Conservation (phyloP, 768 basidiomycete genomes). For the Leucocoprinus sp. region DNA sequence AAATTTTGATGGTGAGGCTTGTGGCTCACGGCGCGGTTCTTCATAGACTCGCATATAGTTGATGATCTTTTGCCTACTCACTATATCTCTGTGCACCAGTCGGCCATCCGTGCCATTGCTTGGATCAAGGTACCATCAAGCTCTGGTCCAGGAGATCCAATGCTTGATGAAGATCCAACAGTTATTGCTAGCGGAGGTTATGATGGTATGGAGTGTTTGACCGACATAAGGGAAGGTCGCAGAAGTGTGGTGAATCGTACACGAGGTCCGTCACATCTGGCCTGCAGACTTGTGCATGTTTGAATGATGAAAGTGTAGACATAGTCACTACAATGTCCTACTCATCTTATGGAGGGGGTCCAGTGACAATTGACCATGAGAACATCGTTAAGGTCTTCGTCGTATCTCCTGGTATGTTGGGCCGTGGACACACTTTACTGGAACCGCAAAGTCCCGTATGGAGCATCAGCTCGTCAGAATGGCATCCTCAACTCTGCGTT, state of each 20-base stretch:
- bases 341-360: slow-evolving; percentile 59
- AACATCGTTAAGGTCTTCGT: slow-evolving; percentile 72
- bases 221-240: slow-evolving; percentile 66
- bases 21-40: not conserved
- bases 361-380: slow-evolving; percentile 77
- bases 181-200: slow-evolving; percentile 73
- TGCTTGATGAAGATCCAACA: slow-evolving; percentile 51
- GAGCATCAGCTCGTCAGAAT: slow-evolving; percentile 74
- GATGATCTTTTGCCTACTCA: slow-evolving; percentile 56
- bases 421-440: slow-evolving; percentile 61
- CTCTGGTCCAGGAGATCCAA: slow-evolving; percentile 36
- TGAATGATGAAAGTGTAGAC: slow-evolving; percentile 32
- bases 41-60: slow-evolving; percentile 21
- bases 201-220: slow-evolving; percentile 69
- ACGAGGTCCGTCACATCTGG: slow-evolving; percentile 39
- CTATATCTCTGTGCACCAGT: slow-evolving; percentile 69
- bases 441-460: slow-evolving; percentile 77
- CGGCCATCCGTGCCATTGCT: slow-evolving; percentile 64
- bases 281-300: not conserved
- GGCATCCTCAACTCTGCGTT: slow-evolving; percentile 79
- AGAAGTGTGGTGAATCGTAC: slow-evolving; percentile 70
- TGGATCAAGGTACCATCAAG: slow-evolving; percentile 68
- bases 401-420: slow-evolving; percentile 63
- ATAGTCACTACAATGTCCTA: slow-evolving; percentile 63
- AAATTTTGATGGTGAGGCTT: not conserved